These are phyloP conservation scores for Heliocybe sulcata DNA, from an alignment of 1,284 basidiomycete species.

Conservation along the genomic window DNA sequence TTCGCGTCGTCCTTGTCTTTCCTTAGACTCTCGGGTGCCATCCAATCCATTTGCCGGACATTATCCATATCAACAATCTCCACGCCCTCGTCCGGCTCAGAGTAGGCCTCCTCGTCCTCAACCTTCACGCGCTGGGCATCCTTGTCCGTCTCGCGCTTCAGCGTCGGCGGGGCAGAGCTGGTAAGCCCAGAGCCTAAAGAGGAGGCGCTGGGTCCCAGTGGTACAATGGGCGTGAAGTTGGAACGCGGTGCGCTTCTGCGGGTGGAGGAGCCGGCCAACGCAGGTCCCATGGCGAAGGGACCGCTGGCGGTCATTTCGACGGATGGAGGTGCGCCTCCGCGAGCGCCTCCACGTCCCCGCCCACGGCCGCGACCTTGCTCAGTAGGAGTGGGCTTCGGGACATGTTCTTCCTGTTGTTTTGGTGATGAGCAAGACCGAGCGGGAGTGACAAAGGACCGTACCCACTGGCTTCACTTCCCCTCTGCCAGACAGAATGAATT, in stretches of 20 bases:
- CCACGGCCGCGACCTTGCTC: slow-evolving; percentile 36
- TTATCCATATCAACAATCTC: slow-evolving; percentile 85
- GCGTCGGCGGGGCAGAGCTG: slow-evolving; percentile 30
- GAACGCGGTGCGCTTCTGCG: slow-evolving; percentile 45
- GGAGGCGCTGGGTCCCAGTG: slow-evolving; percentile 27
- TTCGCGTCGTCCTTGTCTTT: slow-evolving; percentile 41
- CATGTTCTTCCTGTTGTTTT: slow-evolving; percentile 33
- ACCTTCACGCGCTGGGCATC: slow-evolving; percentile 15
- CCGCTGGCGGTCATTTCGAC: slow-evolving; percentile 78
- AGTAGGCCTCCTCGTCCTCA: slow-evolving; percentile 58
- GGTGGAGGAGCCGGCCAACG: slow-evolving; percentile 48
- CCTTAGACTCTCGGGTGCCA: slow-evolving; percentile 77
- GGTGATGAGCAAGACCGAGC: slow-evolving; percentile 3
- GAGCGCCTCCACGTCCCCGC: slow-evolving; percentile 32
- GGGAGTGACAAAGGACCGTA: slow-evolving; percentile 1
- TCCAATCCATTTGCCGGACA: slow-evolving; percentile 78
- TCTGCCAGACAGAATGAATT: slow-evolving; percentile 14
- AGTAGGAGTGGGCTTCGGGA: slow-evolving; percentile 9
- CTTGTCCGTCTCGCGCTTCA: slow-evolving; percentile 33
- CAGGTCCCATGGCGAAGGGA: slow-evolving; percentile 79
- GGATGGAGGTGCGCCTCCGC: slow-evolving; percentile 38
- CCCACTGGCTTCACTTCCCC: slow-evolving; percentile 35
- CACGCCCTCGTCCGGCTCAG: slow-evolving; percentile 85
- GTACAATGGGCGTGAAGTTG: slow-evolving; percentile 40
- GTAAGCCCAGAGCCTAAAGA: slow-evolving; percentile 42